phyloP scores from a whole-genome alignment of 352 stramenopile genomes.

The Blastocystis sp. region DNA sequence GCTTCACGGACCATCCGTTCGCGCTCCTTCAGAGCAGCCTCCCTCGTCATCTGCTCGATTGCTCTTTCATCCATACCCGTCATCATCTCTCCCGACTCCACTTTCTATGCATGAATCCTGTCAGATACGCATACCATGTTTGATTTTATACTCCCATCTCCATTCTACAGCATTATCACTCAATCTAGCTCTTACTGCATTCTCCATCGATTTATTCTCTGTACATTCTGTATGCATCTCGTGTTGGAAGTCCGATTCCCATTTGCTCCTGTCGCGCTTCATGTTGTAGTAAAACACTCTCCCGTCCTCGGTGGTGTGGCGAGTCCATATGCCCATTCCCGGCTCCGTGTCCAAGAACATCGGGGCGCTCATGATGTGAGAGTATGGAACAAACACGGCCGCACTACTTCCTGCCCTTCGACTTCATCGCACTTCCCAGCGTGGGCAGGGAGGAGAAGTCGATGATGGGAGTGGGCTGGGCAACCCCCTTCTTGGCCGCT shows the following conservation, averaged over 20 bases:
- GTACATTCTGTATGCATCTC: not conserved
- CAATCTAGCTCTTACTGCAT: not conserved
- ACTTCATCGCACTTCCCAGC: conserved; percentile 5
- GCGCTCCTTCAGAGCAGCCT: conserved; percentile 36
- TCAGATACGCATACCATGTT: too few species aligned
- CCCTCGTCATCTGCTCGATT: conserved; percentile 17
- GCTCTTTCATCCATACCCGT: not conserved
- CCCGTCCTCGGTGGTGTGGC: conserved; percentile 30
- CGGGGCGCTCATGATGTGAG: not conserved
- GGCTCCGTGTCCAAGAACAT: conserved; percentile 38
- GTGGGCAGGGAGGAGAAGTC: conserved; percentile 22
- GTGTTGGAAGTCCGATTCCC: conserved; percentile 32
- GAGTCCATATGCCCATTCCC: conserved; percentile 54
- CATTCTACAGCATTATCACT: too few species aligned
- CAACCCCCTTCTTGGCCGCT: not conserved
- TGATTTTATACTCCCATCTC: too few species aligned
- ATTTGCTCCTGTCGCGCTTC: conserved; percentile 38
- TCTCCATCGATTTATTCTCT: too few species aligned
- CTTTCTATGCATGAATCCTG: not conserved
- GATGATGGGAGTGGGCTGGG: not conserved
- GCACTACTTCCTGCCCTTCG: conserved; percentile 17
- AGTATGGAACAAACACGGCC: conserved; percentile 35
- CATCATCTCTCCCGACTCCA: not conserved
- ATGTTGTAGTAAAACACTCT: conserved; percentile 64
- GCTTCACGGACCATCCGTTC: conserved; percentile 14